phyloP scores from a whole-genome alignment of 352 stramenopile genomes.

The Pythium folliculosum region DNA sequence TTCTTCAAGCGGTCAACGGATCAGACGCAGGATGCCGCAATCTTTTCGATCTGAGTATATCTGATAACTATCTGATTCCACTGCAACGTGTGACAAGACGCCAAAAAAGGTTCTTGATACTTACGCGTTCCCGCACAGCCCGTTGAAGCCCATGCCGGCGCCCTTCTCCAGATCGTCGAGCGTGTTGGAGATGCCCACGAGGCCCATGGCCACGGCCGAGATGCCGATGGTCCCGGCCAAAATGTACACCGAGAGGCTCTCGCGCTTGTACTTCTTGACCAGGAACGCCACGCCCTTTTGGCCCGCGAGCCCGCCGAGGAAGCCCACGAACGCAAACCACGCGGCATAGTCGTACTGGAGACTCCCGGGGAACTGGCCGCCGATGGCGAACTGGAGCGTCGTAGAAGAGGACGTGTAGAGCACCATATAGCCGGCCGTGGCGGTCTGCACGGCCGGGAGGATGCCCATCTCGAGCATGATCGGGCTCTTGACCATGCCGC shows the following conservation, averaged over 20 bases:
- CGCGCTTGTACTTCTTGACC: conserved; percentile 88
- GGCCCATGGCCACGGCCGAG: conserved; percentile 70
- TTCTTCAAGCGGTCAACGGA: conserved; percentile 9
- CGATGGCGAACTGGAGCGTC: conserved; percentile 87
- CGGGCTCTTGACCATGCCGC: conserved; percentile 96
- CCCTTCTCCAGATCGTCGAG: conserved; percentile 60
- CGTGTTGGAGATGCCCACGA: conserved; percentile 60
- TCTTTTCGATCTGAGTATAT: conserved; percentile 4
- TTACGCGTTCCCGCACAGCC: conserved; percentile 61
- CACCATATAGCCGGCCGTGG: conserved; percentile 92
- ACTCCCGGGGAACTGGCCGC: conserved; percentile 74
- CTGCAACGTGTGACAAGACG: conserved; percentile 1
- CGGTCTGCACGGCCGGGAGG: conserved; percentile 82
- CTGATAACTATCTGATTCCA: neutral
- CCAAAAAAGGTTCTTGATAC: neutral
- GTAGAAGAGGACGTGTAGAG: conserved; percentile 92
- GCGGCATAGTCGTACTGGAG: conserved; percentile 91
- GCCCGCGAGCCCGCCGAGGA: conserved; percentile 74
- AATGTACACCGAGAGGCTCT: conserved; percentile 82
- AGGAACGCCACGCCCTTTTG: conserved; percentile 86
- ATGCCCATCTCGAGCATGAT: conserved; percentile 99
- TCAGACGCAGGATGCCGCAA: conserved; percentile 6
- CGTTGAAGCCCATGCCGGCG: conserved; percentile 64
- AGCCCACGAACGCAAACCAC: conserved; percentile 91
- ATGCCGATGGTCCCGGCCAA: conserved; percentile 69